Evolutionary conservation across 2,329 filamentous ascomycete genomes (phyloP).

Genomic region (Cladosporium cucumerinum): DNA sequence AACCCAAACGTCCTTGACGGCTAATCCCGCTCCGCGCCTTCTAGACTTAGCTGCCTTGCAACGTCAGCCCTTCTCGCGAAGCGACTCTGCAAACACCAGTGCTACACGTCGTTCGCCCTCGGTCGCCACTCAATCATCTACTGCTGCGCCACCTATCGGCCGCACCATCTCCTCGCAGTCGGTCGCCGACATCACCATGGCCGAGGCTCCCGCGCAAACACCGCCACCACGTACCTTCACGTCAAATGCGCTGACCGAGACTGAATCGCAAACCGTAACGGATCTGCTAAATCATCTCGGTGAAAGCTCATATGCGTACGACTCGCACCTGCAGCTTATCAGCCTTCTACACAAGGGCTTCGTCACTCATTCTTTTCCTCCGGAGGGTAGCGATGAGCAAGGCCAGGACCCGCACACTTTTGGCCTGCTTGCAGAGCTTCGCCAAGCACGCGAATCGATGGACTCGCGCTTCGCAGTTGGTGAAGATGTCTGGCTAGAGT

Average conservation of each 20-base stretch:
- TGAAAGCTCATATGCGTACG: constrained; percentile 50
- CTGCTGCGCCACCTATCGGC: constrained; percentile 27
- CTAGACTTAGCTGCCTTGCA: constrained; percentile 46
- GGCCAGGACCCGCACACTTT: constrained; percentile 39
- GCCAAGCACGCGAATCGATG: constrained; percentile 55
- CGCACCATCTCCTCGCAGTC: constrained; percentile 44
- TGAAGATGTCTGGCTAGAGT: constrained; percentile 74
- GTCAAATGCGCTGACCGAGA: constrained; percentile 42
- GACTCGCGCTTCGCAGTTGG: constrained; percentile 65
- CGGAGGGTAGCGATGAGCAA: constrained; percentile 21
- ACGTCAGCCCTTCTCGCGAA: constrained; percentile 40
- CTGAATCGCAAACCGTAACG: constrained; percentile 43
- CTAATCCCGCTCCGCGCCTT: constrained; percentile 20
- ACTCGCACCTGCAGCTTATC: constrained; percentile 48
- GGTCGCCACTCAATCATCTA: constrained; percentile 15
- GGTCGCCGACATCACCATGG: constrained; percentile 46
- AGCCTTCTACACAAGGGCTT: constrained; percentile 49
- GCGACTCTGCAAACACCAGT: constrained; percentile 30
- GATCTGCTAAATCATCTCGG: constrained; percentile 43
- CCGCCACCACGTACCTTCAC: constrained; percentile 43
- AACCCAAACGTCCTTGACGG: background rate
- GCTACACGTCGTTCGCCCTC: constrained; percentile 34
- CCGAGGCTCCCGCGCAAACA: constrained; percentile 43
- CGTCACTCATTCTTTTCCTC: constrained; percentile 37
- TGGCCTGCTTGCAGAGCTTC: constrained; percentile 45